phyloP scores from a whole-genome alignment of 2,329 filamentous ascomycete species.

The Alternaria postmessia region DNA sequence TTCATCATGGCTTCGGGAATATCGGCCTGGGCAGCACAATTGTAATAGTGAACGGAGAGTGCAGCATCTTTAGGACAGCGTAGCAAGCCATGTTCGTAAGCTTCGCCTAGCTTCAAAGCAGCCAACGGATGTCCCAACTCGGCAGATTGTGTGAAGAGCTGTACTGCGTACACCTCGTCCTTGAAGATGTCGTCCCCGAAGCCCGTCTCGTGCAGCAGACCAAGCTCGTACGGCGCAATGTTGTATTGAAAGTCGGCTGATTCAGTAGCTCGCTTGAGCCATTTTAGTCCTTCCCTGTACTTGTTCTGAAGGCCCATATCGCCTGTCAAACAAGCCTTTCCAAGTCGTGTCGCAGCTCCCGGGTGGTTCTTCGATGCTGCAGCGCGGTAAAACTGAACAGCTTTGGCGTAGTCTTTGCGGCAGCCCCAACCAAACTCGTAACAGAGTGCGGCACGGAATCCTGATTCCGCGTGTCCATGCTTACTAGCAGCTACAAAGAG shows the following conservation, averaged over 20 bases:
- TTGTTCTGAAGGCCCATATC: slow-evolving; percentile 85
- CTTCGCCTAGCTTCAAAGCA: slow-evolving; percentile 88
- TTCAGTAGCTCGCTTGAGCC: slow-evolving; percentile 93
- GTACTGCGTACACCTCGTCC: slow-evolving; percentile 88
- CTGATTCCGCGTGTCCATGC: slow-evolving; percentile 95
- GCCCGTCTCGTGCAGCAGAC: slow-evolving; percentile 87
- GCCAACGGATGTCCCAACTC: slow-evolving; percentile 90
- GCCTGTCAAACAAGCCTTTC: slow-evolving; percentile 86
- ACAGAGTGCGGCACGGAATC: slow-evolving; percentile 89
- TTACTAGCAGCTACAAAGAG: slow-evolving; percentile 94
- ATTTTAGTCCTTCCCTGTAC: slow-evolving; percentile 92
- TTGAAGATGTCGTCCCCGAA: slow-evolving; percentile 94
- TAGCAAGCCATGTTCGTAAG: slow-evolving; percentile 91
- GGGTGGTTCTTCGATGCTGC: slow-evolving; percentile 94
- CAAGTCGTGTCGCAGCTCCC: slow-evolving; percentile 90
- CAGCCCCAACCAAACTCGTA: slow-evolving; percentile 99
- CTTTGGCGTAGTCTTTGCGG: slow-evolving; percentile 86
- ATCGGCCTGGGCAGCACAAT: slow-evolving; percentile 83
- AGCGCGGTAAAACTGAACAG: slow-evolving; percentile 89
- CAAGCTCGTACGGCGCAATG: slow-evolving; percentile 88
- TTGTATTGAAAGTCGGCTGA: slow-evolving; percentile 93
- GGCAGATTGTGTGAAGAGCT: slow-evolving; percentile 92
- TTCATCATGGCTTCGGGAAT: slow-evolving; percentile 96
- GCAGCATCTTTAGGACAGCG: slow-evolving; percentile 90
- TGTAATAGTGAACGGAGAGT: slow-evolving; percentile 97